phyloP scores from a whole-genome alignment of 2,329 filamentous ascomycete species.

The Pyrenophora seminiperda region DNA sequence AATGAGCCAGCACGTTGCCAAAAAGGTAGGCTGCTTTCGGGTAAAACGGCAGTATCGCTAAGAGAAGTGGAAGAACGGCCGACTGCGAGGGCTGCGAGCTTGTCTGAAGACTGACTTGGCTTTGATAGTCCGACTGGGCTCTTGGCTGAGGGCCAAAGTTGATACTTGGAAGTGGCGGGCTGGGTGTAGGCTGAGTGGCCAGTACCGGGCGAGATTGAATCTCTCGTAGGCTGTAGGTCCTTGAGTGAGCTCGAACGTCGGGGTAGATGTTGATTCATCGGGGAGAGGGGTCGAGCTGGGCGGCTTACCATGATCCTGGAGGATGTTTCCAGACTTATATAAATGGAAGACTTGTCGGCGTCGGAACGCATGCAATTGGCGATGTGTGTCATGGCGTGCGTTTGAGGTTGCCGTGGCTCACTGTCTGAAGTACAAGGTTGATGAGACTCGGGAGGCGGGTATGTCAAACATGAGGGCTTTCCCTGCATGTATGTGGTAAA shows the following conservation, averaged over 20 bases:
- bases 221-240: slow-evolving; percentile 38
- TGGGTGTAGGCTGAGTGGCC: slow-evolving; percentile 40
- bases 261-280: slow-evolving; percentile 42
- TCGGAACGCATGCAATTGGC: slow-evolving; percentile 50
- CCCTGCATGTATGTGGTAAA: slow-evolving; percentile 46
- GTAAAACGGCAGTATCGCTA: slow-evolving; percentile 46
- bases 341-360: slow-evolving; percentile 41
- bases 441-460: slow-evolving; percentile 48
- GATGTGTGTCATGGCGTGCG: slow-evolving; percentile 50
- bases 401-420: slow-evolving; percentile 46
- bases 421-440: slow-evolving; percentile 46
- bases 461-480: slow-evolving; percentile 50
- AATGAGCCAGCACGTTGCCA: slow-evolving; percentile 47
- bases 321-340: slow-evolving; percentile 48
- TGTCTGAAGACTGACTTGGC: slow-evolving; percentile 35
- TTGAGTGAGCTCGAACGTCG: slow-evolving; percentile 45
- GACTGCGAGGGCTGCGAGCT: slow-evolving; percentile 44
- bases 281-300: slow-evolving; percentile 19
- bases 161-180: slow-evolving; percentile 36
- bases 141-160: slow-evolving; percentile 45
- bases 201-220: slow-evolving; percentile 23
- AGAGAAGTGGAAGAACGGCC: slow-evolving; percentile 48
- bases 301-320: slow-evolving; percentile 39
- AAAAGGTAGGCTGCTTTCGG: slow-evolving; percentile 38
- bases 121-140: slow-evolving; percentile 33